A percentile compares a stretch with the other conserved stretches of the same genome.
Conservation (phyloP, 176 grass and related monocot species). For the Thinopyrum elongatum region DNA sequence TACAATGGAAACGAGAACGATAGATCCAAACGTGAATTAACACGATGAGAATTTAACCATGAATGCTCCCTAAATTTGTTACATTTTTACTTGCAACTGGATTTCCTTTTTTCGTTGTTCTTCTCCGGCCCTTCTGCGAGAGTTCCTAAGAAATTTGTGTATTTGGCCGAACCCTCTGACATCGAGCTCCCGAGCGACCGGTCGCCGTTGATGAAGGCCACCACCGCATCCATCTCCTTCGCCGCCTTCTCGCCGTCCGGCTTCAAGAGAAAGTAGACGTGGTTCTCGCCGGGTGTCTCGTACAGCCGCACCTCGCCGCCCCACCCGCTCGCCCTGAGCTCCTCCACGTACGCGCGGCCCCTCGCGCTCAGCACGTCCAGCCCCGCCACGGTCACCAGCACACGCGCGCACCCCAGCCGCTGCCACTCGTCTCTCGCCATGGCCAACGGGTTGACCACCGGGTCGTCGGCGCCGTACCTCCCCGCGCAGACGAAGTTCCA, state of each 20-base stretch:
- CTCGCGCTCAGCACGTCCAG: slow-evolving; percentile 43
- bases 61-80: too few relatives aligned
- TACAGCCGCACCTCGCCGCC: slow-evolving; percentile 39
- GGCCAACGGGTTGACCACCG: slow-evolving; percentile 58
- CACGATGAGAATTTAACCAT: too few relatives aligned
- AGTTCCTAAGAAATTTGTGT: not conserved
- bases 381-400: slow-evolving; percentile 60
- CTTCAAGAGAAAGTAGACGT: slow-evolving; percentile 59
- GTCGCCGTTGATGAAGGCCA: slow-evolving; percentile 41
- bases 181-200: not conserved
- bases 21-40: too few relatives aligned
- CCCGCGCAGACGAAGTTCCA: slow-evolving; percentile 52
- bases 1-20: too few relatives aligned
- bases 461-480: slow-evolving; percentile 48
- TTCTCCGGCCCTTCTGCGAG: not conserved
- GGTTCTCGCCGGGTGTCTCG: slow-evolving; percentile 55
- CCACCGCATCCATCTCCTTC: slow-evolving; percentile 46
- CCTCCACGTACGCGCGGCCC: slow-evolving; percentile 46
- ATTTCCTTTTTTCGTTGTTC: too few relatives aligned
- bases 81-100: too few relatives aligned
- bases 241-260: slow-evolving; percentile 38
- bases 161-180: too few relatives aligned
- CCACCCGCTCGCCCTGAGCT: slow-evolving; percentile 49
- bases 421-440: slow-evolving; percentile 31
- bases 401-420: slow-evolving; percentile 33